Evolutionary conservation across 352 stramenopile genomes (phyloP), one percentile per base, ranked within the genome.

Genomic region (Phytophthora hybrid): DNA sequence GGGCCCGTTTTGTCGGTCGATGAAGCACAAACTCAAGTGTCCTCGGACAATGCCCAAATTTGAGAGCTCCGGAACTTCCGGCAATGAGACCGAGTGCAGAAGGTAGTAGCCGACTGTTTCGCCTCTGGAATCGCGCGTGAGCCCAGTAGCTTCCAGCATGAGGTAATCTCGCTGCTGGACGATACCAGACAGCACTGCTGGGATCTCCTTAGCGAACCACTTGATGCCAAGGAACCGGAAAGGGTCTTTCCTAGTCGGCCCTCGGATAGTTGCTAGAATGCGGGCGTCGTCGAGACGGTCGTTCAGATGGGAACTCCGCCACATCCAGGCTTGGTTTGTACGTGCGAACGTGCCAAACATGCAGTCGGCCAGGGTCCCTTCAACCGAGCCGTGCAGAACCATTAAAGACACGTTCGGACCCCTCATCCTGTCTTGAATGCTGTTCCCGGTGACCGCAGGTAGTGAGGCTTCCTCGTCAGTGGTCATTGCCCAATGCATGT

Each of bases 161-260:
- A 78, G 57, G 18, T 89, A 93, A 37, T 88, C 79, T 23, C 81
- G 69, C 10, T 63, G 72, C 11, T 80, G 70, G n/a, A 89, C 66
- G 57, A 88, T 76, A 9, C 31, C 66, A 32, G 52, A 74, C 51
- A 78, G 49, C n/a, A 73, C 46, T 9, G 19, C 54, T n/a, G 54
- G 71, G 7, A 81, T 62, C 51, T 89, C 82, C 58, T 74, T 79
- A 7, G 80, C 78, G 44, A 84, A 74, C 83, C 83, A 87, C 53
- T 90, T 90, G 59, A 90, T 66, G 13, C 76, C 79, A 10, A 88
- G 58, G 41, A 81, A 88, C 0, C 66, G 80, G 63, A 82, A 90
- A 18, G 80, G 83, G 32, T 90, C 79, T 29, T 80, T 59, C 11
- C 53, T n/a, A 0, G 71, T 85, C 0, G 81, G 80, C 5, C 59